Percentiles rank a stretch among this genome's conserved stretches.
Conservation (phyloP, 1,284 basidiomycete species). For the Puccinia polysora region DNA sequence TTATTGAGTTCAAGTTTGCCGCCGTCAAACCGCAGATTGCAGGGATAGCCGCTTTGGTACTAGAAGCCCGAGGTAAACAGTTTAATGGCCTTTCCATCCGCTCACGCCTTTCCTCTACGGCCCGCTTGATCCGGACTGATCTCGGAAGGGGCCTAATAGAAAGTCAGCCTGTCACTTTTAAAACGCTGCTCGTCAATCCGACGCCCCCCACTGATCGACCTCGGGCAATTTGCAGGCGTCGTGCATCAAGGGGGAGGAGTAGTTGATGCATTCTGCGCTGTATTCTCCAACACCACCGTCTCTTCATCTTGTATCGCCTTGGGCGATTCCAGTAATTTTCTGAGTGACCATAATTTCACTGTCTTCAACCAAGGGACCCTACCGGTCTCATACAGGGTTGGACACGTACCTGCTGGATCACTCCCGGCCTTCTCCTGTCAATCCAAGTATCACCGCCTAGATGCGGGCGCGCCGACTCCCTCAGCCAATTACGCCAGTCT, state of each 20-base stretch:
- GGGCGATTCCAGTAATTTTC: slow-evolving; percentile 22
- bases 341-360: slow-evolving; percentile 17
- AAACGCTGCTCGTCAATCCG: neutral
- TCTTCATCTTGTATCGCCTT: slow-evolving; percentile 29
- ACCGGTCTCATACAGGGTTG: slow-evolving; percentile 15
- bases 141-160: neutral
- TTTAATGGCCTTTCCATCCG: slow-evolving; percentile 29
- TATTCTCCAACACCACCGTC: slow-evolving; percentile 34
- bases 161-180: slow-evolving; percentile 23
- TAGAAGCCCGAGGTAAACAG: slow-evolving; percentile 19
- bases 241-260: slow-evolving; percentile 43
- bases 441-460: slow-evolving; percentile 15
- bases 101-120: slow-evolving; percentile 22
- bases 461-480: neutral
- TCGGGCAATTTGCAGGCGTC: slow-evolving; percentile 4
- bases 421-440: slow-evolving; percentile 8
- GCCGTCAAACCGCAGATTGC: no score
- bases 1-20: neutral
- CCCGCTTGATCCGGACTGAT: slow-evolving; percentile 3
- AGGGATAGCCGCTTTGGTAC: slow-evolving; percentile 30
- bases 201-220: neutral
- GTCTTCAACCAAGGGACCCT: slow-evolving; percentile 9
- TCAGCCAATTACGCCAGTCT: slow-evolving; percentile 9
- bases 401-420: slow-evolving; percentile 28
- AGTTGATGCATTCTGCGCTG: slow-evolving; percentile 42